phyloP scores from a whole-genome alignment of 2,329 filamentous ascomycete species.

The Trichoderma sp. region DNA sequence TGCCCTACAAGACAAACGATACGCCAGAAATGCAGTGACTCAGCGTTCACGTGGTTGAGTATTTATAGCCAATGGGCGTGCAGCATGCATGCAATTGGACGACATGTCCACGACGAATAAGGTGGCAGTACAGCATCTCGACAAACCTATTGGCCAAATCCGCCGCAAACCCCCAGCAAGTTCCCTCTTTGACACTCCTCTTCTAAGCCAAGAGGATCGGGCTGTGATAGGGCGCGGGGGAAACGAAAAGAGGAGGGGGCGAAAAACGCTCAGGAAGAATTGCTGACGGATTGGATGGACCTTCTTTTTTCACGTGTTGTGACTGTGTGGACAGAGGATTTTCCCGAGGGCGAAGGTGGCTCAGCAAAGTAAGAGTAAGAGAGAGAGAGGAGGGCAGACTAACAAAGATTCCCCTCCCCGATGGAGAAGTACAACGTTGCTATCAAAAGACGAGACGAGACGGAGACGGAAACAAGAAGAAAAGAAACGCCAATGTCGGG shows the following conservation, averaged over 20 bases:
- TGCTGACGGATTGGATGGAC: background rate
- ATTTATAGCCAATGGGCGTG: slow-evolving; percentile 8
- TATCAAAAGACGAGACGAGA: background rate
- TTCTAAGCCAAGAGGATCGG: background rate
- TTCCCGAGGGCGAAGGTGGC: background rate
- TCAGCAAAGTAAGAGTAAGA: background rate
- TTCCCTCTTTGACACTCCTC: background rate
- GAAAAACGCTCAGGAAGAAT: background rate
- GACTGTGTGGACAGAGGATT: background rate
- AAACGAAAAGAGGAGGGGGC: background rate
- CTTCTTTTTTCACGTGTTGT: background rate
- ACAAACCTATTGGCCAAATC: slow-evolving; percentile 1
- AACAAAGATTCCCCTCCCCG: background rate
- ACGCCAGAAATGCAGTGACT: background rate
- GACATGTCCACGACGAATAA: slow-evolving; percentile 2
- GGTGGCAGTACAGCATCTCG: background rate
- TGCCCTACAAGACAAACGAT: background rate
- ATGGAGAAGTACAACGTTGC: slow-evolving; percentile 7
- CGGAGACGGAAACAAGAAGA: background rate
- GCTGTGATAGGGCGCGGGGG: background rate
- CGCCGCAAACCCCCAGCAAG: background rate
- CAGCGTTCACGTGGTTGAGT: background rate
- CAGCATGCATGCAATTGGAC: background rate
- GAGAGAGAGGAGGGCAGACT: background rate
- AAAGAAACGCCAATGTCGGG: background rate